Evolutionary conservation across 78 protist species (phyloP).

Genomic region (Guillardia theta): DNA sequence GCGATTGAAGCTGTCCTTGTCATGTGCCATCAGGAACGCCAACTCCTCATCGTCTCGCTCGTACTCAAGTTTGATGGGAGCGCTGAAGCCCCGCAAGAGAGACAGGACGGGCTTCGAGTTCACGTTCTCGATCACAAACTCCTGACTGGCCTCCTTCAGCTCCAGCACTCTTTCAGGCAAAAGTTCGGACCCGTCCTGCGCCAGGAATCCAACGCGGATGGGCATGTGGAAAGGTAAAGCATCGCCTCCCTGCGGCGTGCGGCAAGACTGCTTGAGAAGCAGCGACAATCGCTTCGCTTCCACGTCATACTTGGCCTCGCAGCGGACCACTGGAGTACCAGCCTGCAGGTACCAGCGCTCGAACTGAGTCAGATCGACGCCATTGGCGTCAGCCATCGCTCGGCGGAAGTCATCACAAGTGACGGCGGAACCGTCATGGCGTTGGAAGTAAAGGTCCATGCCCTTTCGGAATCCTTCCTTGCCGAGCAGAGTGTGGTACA

Average conservation of each 20-base stretch:
- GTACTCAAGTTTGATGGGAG: neutral
- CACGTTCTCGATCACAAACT: neutral
- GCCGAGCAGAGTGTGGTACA: constrained; percentile 25
- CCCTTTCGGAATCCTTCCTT: constrained; percentile 23
- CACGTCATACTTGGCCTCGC: neutral
- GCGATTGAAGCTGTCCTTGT: constrained; percentile 25
- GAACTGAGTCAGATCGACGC: constrained; percentile 24
- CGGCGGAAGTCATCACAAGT: constrained; percentile 32
- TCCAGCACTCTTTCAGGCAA: neutral
- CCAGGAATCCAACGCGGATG: constrained; percentile 9
- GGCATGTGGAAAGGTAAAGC: constrained; percentile 19
- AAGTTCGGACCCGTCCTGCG: neutral
- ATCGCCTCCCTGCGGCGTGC: neutral
- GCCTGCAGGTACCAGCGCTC: constrained; percentile 38
- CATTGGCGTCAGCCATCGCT: constrained; percentile 17
- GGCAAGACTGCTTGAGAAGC: neutral
- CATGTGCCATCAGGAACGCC: constrained; percentile 21
- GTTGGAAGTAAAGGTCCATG: constrained; percentile 42
- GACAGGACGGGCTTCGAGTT: neutral
- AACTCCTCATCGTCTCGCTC: neutral
- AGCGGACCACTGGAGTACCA: constrained; percentile 12
- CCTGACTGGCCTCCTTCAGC: neutral
- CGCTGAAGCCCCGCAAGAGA: neutral
- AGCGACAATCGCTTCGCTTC: neutral
- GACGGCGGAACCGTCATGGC: constrained; percentile 27